Base-by-base conservation (phyloP, 1,284 basidiomycete genomes). In the Cutaneotrichosporon sp. region DNA sequence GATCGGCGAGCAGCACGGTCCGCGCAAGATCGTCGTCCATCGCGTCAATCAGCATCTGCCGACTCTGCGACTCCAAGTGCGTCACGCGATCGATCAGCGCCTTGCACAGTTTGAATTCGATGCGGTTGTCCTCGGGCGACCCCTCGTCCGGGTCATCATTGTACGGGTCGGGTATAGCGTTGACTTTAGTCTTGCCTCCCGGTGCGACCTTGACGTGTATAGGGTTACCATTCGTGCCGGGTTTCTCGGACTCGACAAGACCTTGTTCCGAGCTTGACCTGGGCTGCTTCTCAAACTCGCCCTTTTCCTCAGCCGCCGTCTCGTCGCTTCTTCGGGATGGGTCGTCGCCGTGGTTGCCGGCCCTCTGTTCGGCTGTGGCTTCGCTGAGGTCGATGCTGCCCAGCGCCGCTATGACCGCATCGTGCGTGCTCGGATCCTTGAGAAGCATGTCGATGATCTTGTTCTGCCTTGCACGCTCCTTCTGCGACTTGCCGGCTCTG, bases 1-100 rank as follows among this genome's bases (percentile, higher is more conserved):
- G 61, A 47, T 73, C 71, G 1, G 71, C 71, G 17, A 72, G 54
- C 1, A 73, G 47, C 13, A 73, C 33, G 2, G 69, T 72, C 26
- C 69, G 51, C 10, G 68, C 62, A 0, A 73, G 55, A 13, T 65
- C 59, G 46, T 70, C 58, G 23, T 68, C 66, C 69, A 73, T 69
- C 21, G 57, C 61, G 40, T 69, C 67, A 40, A 73, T 45, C 34
- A 73, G 54, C 64, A 73, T 65, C 54, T 69, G 65, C 34, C 71
- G 59, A 14, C 63, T 54, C 46, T 69, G 66, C 8, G 66, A 65
- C 47, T 73, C 71, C 20, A 73, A 58, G 35, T 61, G 61, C 9
- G 69, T 61, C 9, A 62, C 60, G 13, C 64, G 54, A 34, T 66
- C 60, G 44, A 73, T 57, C 15, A 73, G 56, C 30, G 64, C 61